Evolutionary conservation across 2,329 filamentous ascomycete genomes (phyloP), one percentile per base, ranked within the genome.

Genomic region (Biscogniauxia marginata): DNA sequence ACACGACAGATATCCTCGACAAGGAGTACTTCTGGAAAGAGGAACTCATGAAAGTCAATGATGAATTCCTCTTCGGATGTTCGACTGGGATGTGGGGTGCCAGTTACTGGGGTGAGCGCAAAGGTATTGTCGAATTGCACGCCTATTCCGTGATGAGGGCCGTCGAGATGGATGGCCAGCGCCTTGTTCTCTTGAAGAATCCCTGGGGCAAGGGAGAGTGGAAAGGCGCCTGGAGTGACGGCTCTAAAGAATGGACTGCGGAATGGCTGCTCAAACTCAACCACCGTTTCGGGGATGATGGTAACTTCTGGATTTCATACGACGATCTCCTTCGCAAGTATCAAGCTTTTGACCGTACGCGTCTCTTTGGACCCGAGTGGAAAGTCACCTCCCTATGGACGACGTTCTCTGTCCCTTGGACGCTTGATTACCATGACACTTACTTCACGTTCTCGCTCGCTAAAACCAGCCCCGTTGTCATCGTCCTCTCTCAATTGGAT

Each of bases 151-250:
- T 88, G 7, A 80, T 85, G 61, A 78, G 82, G 60, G 77, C 79
- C 1, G 74, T 81, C 13, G 86, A 88, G 60, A 75, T 84, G 52
- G 79, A 86, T 44, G 85, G 84, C 1, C 75, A 85, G 23, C 81
- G 87, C 2, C 75, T 92, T 1, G 75, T 91, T 2, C 80, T 86
- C 50, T 75, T 91, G 43, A 82, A 79, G 61, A 95, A 95, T 64
- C 91, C 91, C 0, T 95, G 90, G 90, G 91, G 90, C 1, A 85
- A 85, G 61, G 84, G 83, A 25, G 90, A 92, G 72, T 95, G 90
- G 90, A 88, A 84, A 24, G 91, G 91, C 1, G 79, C 89, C 1
- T 95, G 90, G 90, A 87, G 84, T 3, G 91, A 95, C 67, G 91
- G 91, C 0, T 91, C 88, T 6, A 89, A 90, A 65, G 87, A 93